Percentiles rank a stretch among this genome's conserved stretches.
phyloP scores from a whole-genome alignment of 2,329 filamentous ascomycete genomes.

The Aspergillus udagawae region DNA sequence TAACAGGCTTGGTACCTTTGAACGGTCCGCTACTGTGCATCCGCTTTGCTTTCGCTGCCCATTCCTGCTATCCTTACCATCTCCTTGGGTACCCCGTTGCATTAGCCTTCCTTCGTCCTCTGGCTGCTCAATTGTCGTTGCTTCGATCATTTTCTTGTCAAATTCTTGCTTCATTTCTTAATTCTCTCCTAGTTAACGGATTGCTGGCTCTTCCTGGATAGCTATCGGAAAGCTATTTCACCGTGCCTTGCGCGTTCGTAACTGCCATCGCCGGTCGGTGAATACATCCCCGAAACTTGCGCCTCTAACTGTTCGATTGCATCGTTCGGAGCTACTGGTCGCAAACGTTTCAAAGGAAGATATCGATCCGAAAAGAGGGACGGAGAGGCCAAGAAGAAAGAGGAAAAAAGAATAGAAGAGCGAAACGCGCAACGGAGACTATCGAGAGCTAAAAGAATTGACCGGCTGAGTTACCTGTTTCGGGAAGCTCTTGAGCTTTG shows the following conservation, averaged over 20 bases:
- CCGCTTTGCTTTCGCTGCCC: neutral
- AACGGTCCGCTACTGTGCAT: neutral
- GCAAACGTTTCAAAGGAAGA: too few species aligned
- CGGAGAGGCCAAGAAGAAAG: neutral
- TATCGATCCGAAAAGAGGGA: neutral
- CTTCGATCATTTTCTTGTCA: constrained; percentile 1
- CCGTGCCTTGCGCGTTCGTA: neutral
- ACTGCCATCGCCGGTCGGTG: neutral
- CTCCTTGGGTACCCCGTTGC: constrained; percentile 8
- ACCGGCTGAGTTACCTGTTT: constrained; percentile 12
- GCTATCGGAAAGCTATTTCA: neutral
- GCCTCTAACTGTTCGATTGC: too few species aligned
- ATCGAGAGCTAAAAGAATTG: neutral
- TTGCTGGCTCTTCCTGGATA: neutral
- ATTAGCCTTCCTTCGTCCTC: constrained; percentile 6
- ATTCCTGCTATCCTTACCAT: constrained; percentile 12
- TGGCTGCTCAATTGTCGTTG: neutral
- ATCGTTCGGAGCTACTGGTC: too few species aligned
- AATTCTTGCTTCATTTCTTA: neutral
- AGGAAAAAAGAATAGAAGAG: neutral
- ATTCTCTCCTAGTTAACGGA: neutral
- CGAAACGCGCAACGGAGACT: neutral
- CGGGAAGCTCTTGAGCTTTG: constrained; percentile 3
- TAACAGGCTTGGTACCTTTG: neutral
- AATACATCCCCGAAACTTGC: too few species aligned